Evolutionary conservation across 352 stramenopile species (phyloP).

Genomic region (Phytophthora hybrid): DNA sequence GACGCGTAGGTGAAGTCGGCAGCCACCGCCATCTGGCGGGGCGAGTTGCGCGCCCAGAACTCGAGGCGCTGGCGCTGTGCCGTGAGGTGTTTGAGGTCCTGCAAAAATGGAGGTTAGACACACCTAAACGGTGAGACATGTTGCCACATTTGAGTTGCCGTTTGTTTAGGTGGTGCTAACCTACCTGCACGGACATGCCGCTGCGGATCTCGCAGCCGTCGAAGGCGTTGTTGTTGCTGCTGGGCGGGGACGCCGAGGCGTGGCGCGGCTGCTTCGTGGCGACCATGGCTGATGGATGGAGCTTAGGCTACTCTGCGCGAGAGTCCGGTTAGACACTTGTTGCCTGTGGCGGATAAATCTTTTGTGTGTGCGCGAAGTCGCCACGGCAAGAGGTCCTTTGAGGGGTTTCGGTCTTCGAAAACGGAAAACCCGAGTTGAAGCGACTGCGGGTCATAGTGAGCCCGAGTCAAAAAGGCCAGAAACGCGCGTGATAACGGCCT

Average conservation of each 20-base stretch:
- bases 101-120: background rate
- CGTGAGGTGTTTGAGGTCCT: conserved; percentile 86
- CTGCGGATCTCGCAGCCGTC: conserved; percentile 75
- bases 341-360: conserved; percentile 5
- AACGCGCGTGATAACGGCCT: conserved; percentile 11
- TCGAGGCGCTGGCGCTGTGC: conserved; percentile 83
- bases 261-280: conserved; percentile 46
- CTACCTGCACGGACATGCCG: conserved; percentile 82
- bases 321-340: conserved; percentile 6
- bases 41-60: conserved; percentile 67
- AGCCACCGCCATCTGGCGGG: conserved; percentile 40
- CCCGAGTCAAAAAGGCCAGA: conserved; percentile 28
- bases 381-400: conserved; percentile 3
- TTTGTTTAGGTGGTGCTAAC: background rate
- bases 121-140: background rate
- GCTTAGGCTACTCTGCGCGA: conserved; percentile 20
- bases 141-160: background rate
- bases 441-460: conserved; percentile 19
- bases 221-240: conserved; percentile 36
- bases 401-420: background rate
- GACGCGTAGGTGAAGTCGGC: conserved; percentile 43
- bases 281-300: conserved; percentile 40
- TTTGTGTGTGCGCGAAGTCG: conserved; percentile 10
- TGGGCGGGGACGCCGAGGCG: conserved; percentile 1
- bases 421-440: conserved; percentile 27